A percentile compares a stretch with the other conserved stretches of the same genome.
These are phyloP conservation scores for Suillus decipiens DNA, from an alignment of 768 basidiomycete species.

Conservation along the genomic window DNA sequence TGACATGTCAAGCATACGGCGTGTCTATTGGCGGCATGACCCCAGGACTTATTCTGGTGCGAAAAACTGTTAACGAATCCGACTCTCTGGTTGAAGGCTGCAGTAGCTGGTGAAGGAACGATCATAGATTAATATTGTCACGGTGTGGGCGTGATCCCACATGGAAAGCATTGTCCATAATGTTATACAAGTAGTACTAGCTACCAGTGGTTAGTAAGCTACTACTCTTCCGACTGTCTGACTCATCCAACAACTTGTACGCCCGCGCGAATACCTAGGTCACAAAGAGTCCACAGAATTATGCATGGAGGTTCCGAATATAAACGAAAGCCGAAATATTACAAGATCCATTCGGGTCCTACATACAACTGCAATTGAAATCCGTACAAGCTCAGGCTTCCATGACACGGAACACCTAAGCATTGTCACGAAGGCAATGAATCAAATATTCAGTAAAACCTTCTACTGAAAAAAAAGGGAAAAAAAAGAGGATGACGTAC, in stretches of 20 bases:
- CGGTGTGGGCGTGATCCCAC: too few species aligned
- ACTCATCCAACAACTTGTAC: neutral
- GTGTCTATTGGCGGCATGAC: too few species aligned
- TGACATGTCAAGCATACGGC: neutral
- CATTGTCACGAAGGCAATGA: neutral
- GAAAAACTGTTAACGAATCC: too few species aligned
- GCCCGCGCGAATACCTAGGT: neutral
- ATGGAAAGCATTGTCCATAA: too few species aligned
- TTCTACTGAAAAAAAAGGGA: neutral
- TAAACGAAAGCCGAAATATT: neutral
- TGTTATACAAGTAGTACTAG: too few species aligned
- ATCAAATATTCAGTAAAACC: conserved; percentile 15
- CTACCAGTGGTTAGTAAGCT: neutral
- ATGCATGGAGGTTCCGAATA: conserved; percentile 2
- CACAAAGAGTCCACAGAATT: neutral
- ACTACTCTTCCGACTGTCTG: neutral
- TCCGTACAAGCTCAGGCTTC: conserved; percentile 19
- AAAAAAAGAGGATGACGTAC: conserved; percentile 37
- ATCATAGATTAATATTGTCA: too few species aligned
- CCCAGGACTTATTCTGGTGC: too few species aligned
- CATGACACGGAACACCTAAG: conserved; percentile 42
- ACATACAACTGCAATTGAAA: neutral
- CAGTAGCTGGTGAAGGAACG: neutral
- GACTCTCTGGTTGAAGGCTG: neutral
- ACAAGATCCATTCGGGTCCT: neutral